Conservation (phyloP, 2,329 filamentous ascomycete species). For the Ophiostoma ulmi region DNA sequence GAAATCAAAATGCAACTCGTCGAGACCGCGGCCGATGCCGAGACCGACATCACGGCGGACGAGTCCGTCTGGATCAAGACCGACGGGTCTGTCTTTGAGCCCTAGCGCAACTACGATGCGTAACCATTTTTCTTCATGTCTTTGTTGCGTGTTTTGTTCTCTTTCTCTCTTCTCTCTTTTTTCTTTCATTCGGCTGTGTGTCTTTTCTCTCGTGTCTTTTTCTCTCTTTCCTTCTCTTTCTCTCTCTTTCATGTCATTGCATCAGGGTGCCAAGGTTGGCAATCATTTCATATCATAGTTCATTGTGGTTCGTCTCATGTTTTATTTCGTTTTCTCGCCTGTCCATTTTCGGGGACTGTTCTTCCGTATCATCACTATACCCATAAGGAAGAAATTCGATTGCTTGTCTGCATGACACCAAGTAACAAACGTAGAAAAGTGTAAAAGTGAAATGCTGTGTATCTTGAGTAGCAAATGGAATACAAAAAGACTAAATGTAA, state of each 20-base stretch:
- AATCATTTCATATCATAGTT: background rate
- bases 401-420: background rate
- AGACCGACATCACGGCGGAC: too few relatives aligned
- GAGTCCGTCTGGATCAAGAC: too few relatives aligned
- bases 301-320: background rate
- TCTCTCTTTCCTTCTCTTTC: background rate
- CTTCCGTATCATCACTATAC: constrained; percentile 1
- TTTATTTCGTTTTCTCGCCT: background rate
- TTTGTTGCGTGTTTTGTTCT: background rate
- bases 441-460: background rate
- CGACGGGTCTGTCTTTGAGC: too few relatives aligned
- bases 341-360: background rate
- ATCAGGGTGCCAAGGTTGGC: constrained; percentile 1
- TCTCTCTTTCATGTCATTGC: background rate
- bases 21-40: too few relatives aligned
- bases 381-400: background rate
- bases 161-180: background rate
- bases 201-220: background rate
- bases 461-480: background rate
- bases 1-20: background rate
- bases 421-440: too few relatives aligned
- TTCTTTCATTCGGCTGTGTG: too few relatives aligned
- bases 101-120: too few relatives aligned
- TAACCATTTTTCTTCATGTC: background rate
- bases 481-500: background rate